Conservation (phyloP, 345 rosid species). For the Microthlaspi erraticum region DNA sequence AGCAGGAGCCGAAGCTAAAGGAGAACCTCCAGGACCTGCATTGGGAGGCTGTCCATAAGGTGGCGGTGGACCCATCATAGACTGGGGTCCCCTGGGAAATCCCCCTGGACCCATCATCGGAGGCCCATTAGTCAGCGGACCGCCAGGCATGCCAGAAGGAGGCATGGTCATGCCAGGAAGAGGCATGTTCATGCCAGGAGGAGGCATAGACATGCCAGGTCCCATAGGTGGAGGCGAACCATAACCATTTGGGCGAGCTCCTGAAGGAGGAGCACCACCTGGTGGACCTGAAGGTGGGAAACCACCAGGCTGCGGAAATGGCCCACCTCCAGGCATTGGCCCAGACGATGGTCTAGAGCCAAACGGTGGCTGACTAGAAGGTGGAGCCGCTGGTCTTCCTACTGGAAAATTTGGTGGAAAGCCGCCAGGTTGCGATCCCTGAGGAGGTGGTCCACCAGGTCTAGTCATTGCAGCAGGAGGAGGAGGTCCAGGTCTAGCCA, state of each 20-base stretch:
- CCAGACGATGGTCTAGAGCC: conserved; percentile 43
- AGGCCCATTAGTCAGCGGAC: conserved; percentile 34
- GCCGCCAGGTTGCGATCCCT: conserved; percentile 50
- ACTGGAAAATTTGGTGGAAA: conserved; percentile 51
- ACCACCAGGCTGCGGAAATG: conserved; percentile 30
- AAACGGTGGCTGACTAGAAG: conserved; percentile 58
- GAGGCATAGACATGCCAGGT: conserved; percentile 36
- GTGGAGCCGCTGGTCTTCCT: conserved; percentile 60
- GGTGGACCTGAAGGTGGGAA: conserved; percentile 31
- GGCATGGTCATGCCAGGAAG: too few relatives aligned
- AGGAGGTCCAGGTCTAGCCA: conserved; percentile 71
- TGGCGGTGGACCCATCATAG: conserved; percentile 43
- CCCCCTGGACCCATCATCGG: conserved; percentile 38
- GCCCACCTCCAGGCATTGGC: conserved; percentile 20
- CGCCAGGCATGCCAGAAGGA: conserved; percentile 2
- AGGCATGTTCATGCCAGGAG: background rate
- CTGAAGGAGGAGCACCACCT: conserved; percentile 36
- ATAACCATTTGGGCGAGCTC: conserved; percentile 42
- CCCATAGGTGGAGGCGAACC: conserved; percentile 45
- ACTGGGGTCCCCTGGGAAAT: conserved; percentile 39
- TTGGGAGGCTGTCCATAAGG: conserved; percentile 39
- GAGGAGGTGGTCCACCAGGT: conserved; percentile 57
- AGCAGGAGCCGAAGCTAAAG: conserved; percentile 40
- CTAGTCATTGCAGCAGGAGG: conserved; percentile 50
- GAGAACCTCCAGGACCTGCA: conserved; percentile 38